phyloP scores from a whole-genome alignment of 192 early-diverging fungal species.

The Jimgerdemannia flammicorona region DNA sequence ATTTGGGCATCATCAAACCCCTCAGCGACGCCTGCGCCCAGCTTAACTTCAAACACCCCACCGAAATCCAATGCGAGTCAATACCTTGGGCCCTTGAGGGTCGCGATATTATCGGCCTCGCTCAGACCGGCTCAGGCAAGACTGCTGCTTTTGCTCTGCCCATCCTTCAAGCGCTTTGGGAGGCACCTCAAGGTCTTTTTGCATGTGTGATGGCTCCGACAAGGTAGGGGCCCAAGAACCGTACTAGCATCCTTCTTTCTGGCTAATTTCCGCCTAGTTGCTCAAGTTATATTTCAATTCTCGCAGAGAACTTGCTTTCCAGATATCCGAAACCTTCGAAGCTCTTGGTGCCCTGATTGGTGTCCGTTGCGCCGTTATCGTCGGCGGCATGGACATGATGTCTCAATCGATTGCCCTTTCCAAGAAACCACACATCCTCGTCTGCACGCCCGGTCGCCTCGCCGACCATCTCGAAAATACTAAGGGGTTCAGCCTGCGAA shows the following conservation, averaged over 20 bases:
- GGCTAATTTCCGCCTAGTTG: background rate
- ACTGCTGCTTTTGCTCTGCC: conserved; percentile 85
- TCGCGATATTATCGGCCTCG: conserved; percentile 95
- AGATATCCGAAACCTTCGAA: conserved; percentile 92
- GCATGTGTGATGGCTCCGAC: conserved; percentile 97
- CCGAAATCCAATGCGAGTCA: conserved; percentile 87
- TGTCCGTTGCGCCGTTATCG: conserved; percentile 85
- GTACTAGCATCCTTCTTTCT: background rate
- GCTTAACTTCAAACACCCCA: conserved; percentile 67
- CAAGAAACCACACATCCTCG: conserved; percentile 91
- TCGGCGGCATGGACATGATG: conserved; percentile 99
- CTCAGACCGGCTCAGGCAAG: conserved; percentile 94
- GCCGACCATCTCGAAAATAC: conserved; percentile 98
- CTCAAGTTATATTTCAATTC: background rate
- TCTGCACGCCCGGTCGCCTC: conserved; percentile 93
- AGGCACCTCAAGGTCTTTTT: conserved; percentile 86
- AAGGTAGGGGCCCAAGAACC: conserved; percentile 40
- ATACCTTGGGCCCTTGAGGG: conserved; percentile 92
- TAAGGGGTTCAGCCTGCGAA: conserved; percentile 91
- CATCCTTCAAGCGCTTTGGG: conserved; percentile 83
- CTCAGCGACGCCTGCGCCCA: conserved; percentile 87
- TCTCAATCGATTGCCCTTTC: conserved; percentile 90
- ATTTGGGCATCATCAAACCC: conserved; percentile 79
- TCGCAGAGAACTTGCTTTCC: conserved; percentile 86
- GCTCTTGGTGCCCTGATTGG: conserved; percentile 88